Evolutionary conservation across 225 moss, liverwort and hornwort genomes (phyloP).

Genomic region (Bryum argenteum): DNA sequence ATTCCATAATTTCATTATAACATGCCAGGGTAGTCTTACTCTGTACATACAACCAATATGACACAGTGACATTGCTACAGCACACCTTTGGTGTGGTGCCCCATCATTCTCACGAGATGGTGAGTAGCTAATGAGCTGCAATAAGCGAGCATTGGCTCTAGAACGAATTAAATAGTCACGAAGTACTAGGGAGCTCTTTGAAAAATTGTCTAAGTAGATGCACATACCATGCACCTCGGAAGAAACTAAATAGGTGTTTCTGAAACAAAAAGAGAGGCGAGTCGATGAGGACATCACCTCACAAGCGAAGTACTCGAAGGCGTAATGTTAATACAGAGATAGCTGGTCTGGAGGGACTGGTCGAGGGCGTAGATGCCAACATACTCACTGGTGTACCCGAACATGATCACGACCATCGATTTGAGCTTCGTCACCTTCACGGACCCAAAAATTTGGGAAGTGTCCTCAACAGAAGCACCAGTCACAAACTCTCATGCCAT

Average conservation of each 20-base stretch:
- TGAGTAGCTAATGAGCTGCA: conserved; percentile 35
- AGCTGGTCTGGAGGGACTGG: neutral
- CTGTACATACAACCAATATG: conserved; percentile 25
- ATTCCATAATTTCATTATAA: conserved; percentile 10
- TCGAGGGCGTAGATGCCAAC: too few relatives aligned
- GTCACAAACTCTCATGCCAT: conserved; percentile 40
- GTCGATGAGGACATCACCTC: neutral
- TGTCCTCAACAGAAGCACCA: conserved; percentile 20
- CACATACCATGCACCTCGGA: neutral
- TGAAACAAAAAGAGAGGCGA: neutral
- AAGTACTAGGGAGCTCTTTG: too few relatives aligned
- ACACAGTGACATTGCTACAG: neutral
- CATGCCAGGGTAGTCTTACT: neutral
- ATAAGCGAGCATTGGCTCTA: conserved; percentile 1
- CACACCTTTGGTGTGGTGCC: conserved; percentile 11
- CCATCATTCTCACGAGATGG: conserved; percentile 31
- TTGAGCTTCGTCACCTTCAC: too few relatives aligned
- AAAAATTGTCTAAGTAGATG: neutral
- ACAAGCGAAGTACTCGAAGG: neutral
- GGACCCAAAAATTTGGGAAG: neutral
- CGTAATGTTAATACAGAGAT: neutral
- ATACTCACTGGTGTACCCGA: too few relatives aligned
- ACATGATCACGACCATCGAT: too few relatives aligned
- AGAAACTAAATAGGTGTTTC: neutral
- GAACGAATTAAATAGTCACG: neutral